Evolutionary conservation across 331 rosid species (phyloP).

Genomic region (Ulmus americana): DNA sequence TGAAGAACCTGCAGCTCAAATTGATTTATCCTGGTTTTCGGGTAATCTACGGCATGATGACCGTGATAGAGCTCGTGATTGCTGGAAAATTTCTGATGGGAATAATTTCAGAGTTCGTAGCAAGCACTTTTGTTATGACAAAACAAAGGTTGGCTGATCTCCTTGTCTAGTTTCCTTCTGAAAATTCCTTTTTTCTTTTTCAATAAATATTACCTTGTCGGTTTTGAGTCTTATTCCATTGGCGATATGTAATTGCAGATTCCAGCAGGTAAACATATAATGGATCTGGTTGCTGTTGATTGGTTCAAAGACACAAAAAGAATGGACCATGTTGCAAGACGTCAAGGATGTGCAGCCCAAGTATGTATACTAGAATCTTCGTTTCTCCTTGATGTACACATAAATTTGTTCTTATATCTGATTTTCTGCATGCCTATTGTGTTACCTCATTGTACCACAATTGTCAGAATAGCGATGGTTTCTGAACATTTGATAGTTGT

Average conservation of each 20-base stretch:
- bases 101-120: conserved; percentile 93
- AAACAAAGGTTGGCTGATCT: conserved; percentile 59
- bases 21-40: conserved; percentile 84
- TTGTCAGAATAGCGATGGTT: too few relatives aligned
- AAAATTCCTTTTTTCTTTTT: conserved; percentile 11
- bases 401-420: background rate
- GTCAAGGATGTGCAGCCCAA: conserved; percentile 93
- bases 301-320: conserved; percentile 97
- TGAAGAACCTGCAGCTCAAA: conserved; percentile 67
- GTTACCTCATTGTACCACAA: too few relatives aligned
- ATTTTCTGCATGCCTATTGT: too few relatives aligned
- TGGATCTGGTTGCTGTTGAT: conserved; percentile 97
- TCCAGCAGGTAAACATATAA: conserved; percentile 90
- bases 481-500: too few relatives aligned
- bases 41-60: conserved; percentile 73
- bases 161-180: background rate
- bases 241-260: conserved; percentile 43
- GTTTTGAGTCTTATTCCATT: conserved; percentile 28
- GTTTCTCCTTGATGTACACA: background rate
- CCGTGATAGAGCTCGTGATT: conserved; percentile 81
- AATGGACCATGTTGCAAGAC: conserved; percentile 92
- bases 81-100: conserved; percentile 95
- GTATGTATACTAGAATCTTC: conserved; percentile 38
- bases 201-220: conserved; percentile 13
- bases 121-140: conserved; percentile 77